Evolutionary conservation across 2,329 filamentous ascomycete genomes (phyloP).

Genomic region (Fusarium sp.): DNA sequence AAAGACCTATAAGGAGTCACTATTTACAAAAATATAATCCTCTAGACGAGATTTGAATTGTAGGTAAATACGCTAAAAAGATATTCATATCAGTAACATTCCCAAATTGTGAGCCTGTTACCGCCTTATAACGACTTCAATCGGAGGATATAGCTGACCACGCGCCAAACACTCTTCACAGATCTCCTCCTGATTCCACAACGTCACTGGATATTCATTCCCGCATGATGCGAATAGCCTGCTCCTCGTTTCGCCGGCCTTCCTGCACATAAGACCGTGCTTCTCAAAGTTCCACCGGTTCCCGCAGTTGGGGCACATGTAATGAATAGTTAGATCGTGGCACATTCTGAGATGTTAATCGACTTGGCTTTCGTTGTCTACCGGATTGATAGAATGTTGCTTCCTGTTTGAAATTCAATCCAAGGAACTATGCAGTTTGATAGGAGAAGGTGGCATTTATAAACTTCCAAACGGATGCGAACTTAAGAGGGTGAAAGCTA

Average conservation of each 20-base stretch:
- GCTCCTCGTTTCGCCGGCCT: background rate
- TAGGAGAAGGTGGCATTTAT: background rate
- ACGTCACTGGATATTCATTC: background rate
- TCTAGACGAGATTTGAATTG: accelerated
- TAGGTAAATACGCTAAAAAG: background rate
- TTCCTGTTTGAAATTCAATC: accelerated
- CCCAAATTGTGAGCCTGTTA: background rate
- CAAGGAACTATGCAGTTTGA: background rate
- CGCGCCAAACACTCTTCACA: background rate
- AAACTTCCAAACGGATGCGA: accelerated
- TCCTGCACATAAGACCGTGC: background rate
- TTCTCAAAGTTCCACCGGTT: constrained; percentile 4
- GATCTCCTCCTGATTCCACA: background rate
- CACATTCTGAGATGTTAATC: background rate
- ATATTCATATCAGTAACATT: accelerated
- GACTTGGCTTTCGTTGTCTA: accelerated
- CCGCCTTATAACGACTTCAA: background rate
- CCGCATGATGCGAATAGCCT: background rate
- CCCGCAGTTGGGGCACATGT: background rate
- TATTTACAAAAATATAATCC: accelerated
- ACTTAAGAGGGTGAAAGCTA: background rate
- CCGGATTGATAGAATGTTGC: too few relatives aligned
- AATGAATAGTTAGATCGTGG: constrained; percentile 3
- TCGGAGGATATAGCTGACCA: background rate
- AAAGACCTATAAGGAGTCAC: background rate